Evolutionary conservation across 495 filamentous ascomycete genomes (phyloP), one percentile per base, ranked within the genome.

Genomic region (Aspergillus cavernicola): DNA sequence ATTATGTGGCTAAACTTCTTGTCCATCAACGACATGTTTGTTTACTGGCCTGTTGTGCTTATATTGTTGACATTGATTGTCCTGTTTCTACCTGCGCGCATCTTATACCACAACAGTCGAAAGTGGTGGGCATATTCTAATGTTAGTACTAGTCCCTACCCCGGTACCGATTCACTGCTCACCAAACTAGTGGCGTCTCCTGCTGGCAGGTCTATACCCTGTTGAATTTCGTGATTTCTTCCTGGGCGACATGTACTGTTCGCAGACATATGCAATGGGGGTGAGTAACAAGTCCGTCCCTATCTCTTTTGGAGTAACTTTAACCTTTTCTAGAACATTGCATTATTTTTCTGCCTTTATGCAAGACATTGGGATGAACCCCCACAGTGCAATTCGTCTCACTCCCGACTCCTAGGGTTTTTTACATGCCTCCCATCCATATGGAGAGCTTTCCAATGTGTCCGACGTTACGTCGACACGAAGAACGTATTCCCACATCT

Each of bases 161-260:
- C 16, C 12, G 12, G 6, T 2, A 23, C 13, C 8, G 24, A 12
- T 28, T 4, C 15, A 19, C 23, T n/a, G 15, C 65, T 77, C 22
- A 75, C 55, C 4, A 23, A 15, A 36, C 13, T 50, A 96, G 90
- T 95, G 85, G 76, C 86, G 93, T 53, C 72, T 97, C 22, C 71
- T 95, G 40, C 77, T 90, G 18, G 87, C 93, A 15, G 93, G 93
- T 12, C 60, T 93, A 10, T 96, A 91, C 66, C 90, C 88, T 9
- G 93, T 98, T 16, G 93, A 97, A 65, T 98, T 97, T 63, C 83
- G 90, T 52, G 93, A 98, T 66, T 97, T 98, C 72, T 98, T 96
- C 67, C 78, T 97, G 0, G 93, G 93, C 13, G 93, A 98, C 64
- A 97, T 97, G 79, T 95, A 89, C 63, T 97, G 93, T 65, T 97